Base-by-base conservation (phyloP, 2,329 filamentous ascomycete genomes). In the Phialophora tarda region DNA sequence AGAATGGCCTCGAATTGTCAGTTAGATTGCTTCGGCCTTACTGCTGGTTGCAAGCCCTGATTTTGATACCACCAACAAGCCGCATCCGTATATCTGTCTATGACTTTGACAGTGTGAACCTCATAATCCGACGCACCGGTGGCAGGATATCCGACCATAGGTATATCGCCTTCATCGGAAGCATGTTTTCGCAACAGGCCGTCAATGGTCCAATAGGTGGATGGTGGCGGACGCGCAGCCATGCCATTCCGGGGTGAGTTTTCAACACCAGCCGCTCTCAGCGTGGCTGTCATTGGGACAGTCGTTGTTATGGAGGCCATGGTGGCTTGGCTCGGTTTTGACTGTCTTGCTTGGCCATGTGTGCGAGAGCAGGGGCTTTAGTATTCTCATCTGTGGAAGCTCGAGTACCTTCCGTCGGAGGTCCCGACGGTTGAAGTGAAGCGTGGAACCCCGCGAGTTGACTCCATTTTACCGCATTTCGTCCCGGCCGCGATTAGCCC, bases 401-500 rank as follows among this genome's bases (percentile, higher is more conserved):
- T 8, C 17, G 21, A 51, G 14, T 17, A 14, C 24, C 12, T 51
- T 23, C 48, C 48, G 48, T 24, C 48, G 48, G 48, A 51, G 48
- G 4, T 51, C 8, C 48, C 48, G 48, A 51, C 48, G 48, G 14
- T 63, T 75, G 38, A 74, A 74, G 26, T 67, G 66, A 53, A 41
- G 38, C 38, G 21, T n/a, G 38, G 17, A 44, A 44, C 38, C 38
- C 38, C 38, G 38, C 38, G 38, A 17, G 38, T n/a, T 2, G 17
- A 44, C 38, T n/a, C 38, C 38, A 44, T n/a, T 44, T 44, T 11
- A 44, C 17, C 38, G 38, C 38, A 44, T n/a, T 44, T n/a, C 38
- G 14, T n/a, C 38, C 38, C 38, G 38, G 38, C 17, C 21, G 38
- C 38, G 17, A 44, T 44, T 3, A 21, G 38, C 38, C 17, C 14